A percentile compares a stretch with the other conserved stretches of the same genome.
phyloP scores from a whole-genome alignment of 371 early-diverging fungal genomes.

The Mucor racemosus region DNA sequence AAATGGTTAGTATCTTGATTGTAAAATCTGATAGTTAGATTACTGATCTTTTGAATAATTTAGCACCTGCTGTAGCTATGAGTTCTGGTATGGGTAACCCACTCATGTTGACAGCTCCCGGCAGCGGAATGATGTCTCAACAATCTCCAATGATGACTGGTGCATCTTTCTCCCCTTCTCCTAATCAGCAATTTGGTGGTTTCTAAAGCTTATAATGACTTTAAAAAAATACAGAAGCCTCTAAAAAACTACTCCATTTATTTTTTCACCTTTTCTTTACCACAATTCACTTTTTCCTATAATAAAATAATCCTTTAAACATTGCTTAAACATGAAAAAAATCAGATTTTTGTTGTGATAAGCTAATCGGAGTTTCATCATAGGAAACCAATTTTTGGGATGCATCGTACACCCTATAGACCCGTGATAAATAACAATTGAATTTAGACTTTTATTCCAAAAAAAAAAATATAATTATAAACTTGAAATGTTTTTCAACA shows the following conservation, averaged over 20 bases:
- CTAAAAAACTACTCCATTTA: slow-evolving; percentile 1
- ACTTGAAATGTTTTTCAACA: too few species aligned
- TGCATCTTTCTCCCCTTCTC: slow-evolving; percentile 33
- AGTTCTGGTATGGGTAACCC: slow-evolving; percentile 67
- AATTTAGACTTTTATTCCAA: not conserved
- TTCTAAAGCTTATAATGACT: slow-evolving; percentile 11
- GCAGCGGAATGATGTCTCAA: slow-evolving; percentile 40
- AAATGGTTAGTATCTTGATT: slow-evolving; percentile 28
- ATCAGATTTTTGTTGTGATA: not conserved
- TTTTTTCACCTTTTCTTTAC: not conserved
- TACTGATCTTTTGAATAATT: not conserved
- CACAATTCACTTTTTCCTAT: not conserved
- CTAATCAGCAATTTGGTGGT: slow-evolving; percentile 26
- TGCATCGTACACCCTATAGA: not conserved
- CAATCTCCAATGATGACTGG: slow-evolving; percentile 56
- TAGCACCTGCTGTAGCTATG: slow-evolving; percentile 39
- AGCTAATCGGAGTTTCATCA: not conserved
- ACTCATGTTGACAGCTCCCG: slow-evolving; percentile 64
- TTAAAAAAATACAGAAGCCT: not conserved
- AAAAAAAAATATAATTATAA: not conserved
- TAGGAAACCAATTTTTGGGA: not conserved
- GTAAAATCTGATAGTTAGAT: not conserved
- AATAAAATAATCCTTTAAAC: not conserved
- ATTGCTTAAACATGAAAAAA: not conserved
- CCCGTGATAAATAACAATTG: not conserved